These are phyloP conservation scores for Scutellaria barbata DNA, from an alignment of 257 asterid genomes.

Conservation along the genomic window DNA sequence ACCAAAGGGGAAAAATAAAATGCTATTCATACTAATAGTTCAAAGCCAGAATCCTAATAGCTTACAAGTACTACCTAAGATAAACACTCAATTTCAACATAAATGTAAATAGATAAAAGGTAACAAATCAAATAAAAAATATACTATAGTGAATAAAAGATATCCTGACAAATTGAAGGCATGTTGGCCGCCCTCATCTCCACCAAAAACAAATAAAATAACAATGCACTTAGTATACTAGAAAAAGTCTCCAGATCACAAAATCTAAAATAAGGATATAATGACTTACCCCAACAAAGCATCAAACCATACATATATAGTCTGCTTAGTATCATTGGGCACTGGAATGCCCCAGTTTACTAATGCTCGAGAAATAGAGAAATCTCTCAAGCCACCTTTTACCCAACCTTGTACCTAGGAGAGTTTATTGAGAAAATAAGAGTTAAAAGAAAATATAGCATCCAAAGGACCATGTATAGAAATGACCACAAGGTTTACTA, in stretches of 20 bases:
- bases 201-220: too few relatives aligned
- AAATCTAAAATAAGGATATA: constrained; percentile 27
- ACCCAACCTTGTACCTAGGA: constrained; percentile 96
- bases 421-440: constrained; percentile 22
- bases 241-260: constrained; percentile 18
- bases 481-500: constrained; percentile 10
- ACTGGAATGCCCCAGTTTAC: constrained; percentile 93
- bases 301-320: constrained; percentile 99
- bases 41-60: too few relatives aligned
- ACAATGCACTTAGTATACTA: background rate
- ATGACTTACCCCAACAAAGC: constrained; percentile 90
- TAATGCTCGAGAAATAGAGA: constrained; percentile 90
- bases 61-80: too few relatives aligned
- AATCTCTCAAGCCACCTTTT: constrained; percentile 87
- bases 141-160: too few relatives aligned
- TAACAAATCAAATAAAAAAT: too few relatives aligned
- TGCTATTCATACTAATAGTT: too few relatives aligned
- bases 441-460: constrained; percentile 29
- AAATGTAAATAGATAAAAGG: too few relatives aligned
- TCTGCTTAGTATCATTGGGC: constrained; percentile 82
- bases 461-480: background rate
- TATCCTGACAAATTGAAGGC: too few relatives aligned
- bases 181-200: too few relatives aligned
- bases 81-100: too few relatives aligned
- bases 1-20: too few relatives aligned